These are phyloP conservation scores for Selenicereus undatus DNA, from an alignment of 148 eudicot species.

Conservation along the genomic window DNA sequence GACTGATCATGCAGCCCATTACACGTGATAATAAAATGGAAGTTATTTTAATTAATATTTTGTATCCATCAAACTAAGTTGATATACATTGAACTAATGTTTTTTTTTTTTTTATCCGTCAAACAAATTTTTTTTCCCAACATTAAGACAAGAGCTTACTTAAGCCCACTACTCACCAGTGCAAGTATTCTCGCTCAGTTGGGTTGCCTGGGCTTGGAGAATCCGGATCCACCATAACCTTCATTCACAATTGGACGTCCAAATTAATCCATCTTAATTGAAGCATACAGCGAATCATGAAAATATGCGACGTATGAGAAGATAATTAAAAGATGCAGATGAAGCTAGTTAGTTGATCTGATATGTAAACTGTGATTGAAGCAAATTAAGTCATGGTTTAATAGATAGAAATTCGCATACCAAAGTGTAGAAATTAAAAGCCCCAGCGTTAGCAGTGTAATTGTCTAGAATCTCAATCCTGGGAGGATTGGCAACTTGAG, in stretches of 20 bases:
- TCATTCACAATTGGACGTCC: neutral
- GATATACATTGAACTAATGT: too few relatives aligned
- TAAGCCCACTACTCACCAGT: neutral
- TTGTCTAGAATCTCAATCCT: slow-evolving; percentile 58
- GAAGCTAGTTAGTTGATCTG: neutral
- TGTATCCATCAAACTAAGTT: too few relatives aligned
- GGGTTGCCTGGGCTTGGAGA: slow-evolving; percentile 5
- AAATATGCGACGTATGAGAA: too few relatives aligned
- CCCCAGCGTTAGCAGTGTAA: slow-evolving; percentile 25
- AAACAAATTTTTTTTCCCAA: too few relatives aligned
- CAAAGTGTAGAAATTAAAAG: slow-evolving; percentile 57
- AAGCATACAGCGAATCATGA: neutral
- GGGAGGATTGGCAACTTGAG: slow-evolving; percentile 35
- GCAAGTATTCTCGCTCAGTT: slow-evolving; percentile 4
- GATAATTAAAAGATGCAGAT: neutral
- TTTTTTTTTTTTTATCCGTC: too few relatives aligned
- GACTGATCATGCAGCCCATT: too few relatives aligned
- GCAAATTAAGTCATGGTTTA: neutral
- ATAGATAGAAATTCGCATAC: slow-evolving; percentile 21
- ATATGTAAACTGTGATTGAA: too few relatives aligned
- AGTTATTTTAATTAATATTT: too few relatives aligned
- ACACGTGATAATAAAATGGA: too few relatives aligned
- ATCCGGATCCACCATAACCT: slow-evolving; percentile 4
- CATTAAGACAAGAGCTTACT: too few relatives aligned
- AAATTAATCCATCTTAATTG: too few relatives aligned